Base-by-base conservation (phyloP, 495 filamentous ascomycete genomes). In the Friedmanniomyces simplex region DNA sequence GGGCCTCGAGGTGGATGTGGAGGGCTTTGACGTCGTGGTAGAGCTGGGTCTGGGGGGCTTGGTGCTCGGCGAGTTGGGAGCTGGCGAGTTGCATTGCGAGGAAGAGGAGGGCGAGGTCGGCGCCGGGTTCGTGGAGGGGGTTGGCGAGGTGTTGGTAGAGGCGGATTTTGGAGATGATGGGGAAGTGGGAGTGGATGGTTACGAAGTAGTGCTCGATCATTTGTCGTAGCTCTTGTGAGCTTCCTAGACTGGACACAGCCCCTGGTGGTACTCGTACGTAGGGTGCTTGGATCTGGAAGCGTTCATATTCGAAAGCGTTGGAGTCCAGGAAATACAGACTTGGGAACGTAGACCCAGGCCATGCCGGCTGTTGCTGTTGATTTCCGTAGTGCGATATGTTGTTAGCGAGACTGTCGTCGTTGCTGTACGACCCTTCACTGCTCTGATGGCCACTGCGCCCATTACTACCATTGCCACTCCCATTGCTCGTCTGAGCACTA, bases 61-160 rank as follows among this genome's bases (percentile, higher is more conserved):
- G 61, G 18, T 46, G 32, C 20, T 68, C 66, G 26, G 50, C 55
- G n/a, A 68, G 64, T 24, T 50, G 50, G 24, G 64, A 64, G 21
- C 55, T 64, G 13, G 75, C 57, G 6, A 80, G 70, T 63, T 77
- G 77, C 74, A 80, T 77, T 26, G 66, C 70, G 14, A 79, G 62
- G 49, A 77, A 75, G 13, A 80, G 66, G 25, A 78, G 66, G 26
- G 69, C 74, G 52, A 76, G 58, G 49, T 81, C 77, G 0, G 77
- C 66, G 8, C 74, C 72, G 25, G 67, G 70, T 45, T 76, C 72
- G 62, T 70, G 69, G 2, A 73, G 50, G 8, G 72, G 68, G 32
- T 71, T 70, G 11, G 55, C 12, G 21, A 63, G 49, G 25, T 59
- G 53, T 21, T 66, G 59, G 26, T 63, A 63, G 11, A 66, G 50